These are phyloP conservation scores for Trichoderma brevicompactum DNA, from an alignment of 2,329 filamentous ascomycete species.

Conservation along the genomic window DNA sequence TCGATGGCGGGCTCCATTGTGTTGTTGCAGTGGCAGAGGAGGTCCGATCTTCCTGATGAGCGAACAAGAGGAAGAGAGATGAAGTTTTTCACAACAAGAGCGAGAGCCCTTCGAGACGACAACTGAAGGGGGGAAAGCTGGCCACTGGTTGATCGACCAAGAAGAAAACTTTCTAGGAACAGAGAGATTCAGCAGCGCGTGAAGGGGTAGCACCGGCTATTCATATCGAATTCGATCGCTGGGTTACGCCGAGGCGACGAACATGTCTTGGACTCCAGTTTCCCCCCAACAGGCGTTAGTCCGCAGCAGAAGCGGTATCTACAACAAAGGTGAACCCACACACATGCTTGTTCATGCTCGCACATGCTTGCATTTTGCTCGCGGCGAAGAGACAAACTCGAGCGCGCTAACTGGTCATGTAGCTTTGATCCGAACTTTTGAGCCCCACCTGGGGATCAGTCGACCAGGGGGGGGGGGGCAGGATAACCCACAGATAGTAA, in stretches of 20 bases:
- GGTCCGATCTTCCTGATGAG: not conserved
- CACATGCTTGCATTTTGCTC: slow-evolving; percentile 3
- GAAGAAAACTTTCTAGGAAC: not conserved
- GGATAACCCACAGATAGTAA: not conserved
- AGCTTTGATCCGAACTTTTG: slow-evolving; percentile 5
- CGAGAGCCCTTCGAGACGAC: not conserved
- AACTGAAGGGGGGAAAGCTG: not conserved
- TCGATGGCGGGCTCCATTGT: slow-evolving; percentile 29
- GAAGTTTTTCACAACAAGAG: not conserved
- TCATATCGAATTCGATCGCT: slow-evolving; percentile 12
- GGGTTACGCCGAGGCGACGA: slow-evolving; percentile 4
- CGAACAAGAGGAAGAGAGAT: not conserved
- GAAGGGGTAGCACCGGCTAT: slow-evolving; percentile 27
- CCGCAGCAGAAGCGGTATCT: slow-evolving; percentile 15
- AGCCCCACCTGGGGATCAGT: slow-evolving; percentile 18
- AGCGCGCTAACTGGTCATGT: slow-evolving; percentile 19
- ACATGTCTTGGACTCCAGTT: slow-evolving; percentile 11
- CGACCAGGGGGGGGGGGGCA: not conserved
- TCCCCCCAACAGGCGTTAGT: slow-evolving; percentile 7
- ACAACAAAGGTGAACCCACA: not conserved
- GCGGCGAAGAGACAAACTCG: not conserved
- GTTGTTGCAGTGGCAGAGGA: not conserved
- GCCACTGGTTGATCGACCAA: slow-evolving; percentile 16
- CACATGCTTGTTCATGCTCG: not conserved
- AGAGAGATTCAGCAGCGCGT: not conserved